Percentiles rank a stretch among this genome's conserved stretches.
phyloP scores from a whole-genome alignment of 2,329 filamentous ascomycete genomes.

The Colletotrichum sp. region DNA sequence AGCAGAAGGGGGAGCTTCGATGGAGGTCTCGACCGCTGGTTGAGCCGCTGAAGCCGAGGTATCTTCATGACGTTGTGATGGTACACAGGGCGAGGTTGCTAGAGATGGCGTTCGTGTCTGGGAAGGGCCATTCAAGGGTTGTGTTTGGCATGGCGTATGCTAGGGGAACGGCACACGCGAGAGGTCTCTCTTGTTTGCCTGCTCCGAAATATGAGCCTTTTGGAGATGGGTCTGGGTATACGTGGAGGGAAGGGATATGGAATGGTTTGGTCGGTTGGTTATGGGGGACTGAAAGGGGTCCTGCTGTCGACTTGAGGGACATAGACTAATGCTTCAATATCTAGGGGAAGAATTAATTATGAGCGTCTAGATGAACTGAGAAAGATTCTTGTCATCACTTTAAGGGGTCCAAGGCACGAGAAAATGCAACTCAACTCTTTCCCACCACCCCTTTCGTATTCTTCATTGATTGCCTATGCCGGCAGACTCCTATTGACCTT shows the following conservation, averaged over 20 bases:
- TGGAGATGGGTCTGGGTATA: neutral
- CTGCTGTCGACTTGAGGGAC: neutral
- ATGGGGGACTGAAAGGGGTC: neutral
- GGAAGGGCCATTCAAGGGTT: neutral
- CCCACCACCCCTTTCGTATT: neutral
- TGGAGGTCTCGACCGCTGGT: neutral
- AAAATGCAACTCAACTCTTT: neutral
- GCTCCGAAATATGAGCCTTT: neutral
- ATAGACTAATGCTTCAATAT: neutral
- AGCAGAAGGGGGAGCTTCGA: neutral
- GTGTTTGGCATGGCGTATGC: neutral
- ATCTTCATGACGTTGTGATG: neutral
- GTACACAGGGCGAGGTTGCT: too few species aligned
- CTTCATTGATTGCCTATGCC: neutral
- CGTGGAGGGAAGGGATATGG: neutral
- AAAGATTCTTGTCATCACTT: neutral
- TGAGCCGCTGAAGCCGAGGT: neutral
- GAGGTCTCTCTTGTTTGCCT: neutral
- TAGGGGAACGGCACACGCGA: neutral
- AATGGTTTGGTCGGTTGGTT: neutral
- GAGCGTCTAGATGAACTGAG: neutral
- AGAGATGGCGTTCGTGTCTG: neutral
- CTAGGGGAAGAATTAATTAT: too few species aligned
- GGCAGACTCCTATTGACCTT: accelerated
- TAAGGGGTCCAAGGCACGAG: neutral